phyloP scores from a whole-genome alignment of 2,329 filamentous ascomycete species.

The Xylaria sp. region DNA sequence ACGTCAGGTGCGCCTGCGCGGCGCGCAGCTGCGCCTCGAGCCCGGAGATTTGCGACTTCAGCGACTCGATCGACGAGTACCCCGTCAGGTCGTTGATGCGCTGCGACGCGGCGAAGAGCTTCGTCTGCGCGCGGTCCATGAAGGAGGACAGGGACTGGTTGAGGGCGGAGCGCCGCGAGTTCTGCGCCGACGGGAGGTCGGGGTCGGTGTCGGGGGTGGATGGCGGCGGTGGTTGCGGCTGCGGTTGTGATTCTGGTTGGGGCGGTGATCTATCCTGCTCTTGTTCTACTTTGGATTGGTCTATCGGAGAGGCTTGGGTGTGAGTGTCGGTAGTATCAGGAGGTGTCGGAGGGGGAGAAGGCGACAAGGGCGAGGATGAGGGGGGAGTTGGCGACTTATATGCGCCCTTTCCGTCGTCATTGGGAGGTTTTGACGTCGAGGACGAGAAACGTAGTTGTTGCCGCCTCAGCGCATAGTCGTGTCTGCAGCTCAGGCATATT shows the following conservation, averaged over 20 bases:
- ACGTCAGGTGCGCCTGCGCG: conserved; percentile 74
- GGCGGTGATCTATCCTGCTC: conserved; percentile 22
- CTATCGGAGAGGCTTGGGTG: conserved; percentile 13
- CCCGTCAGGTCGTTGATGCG: conserved; percentile 94
- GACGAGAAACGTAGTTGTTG: conserved; percentile 46
- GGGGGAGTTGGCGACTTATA: conserved; percentile 6
- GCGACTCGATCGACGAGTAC: conserved; percentile 88
- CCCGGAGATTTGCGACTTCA: conserved; percentile 80
- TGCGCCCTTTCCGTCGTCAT: conserved; percentile 14
- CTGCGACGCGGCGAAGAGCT: conserved; percentile 85
- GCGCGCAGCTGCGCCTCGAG: conserved; percentile 69
- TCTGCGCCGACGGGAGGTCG: conserved; percentile 60
- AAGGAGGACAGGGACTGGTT: conserved; percentile 69
- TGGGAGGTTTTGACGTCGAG: conserved; percentile 47
- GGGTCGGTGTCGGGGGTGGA: conserved; percentile 40
- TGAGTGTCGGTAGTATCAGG: conserved; percentile 1
- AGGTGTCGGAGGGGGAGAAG: conserved; percentile 18
- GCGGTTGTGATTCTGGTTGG: too few relatives aligned
- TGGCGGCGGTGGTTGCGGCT: conserved; percentile 27
- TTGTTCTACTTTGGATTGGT: conserved; percentile 17
- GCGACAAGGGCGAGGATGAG: conserved; percentile 9
- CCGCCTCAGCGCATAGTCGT: conserved; percentile 37
- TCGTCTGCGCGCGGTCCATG: conserved; percentile 91
- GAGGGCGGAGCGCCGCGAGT: conserved; percentile 57
- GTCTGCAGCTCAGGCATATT: conserved; percentile 48